A percentile compares a stretch with the other conserved stretches of the same genome.
Evolutionary conservation across 2,329 filamentous ascomycete genomes (phyloP).

Genomic region (Exutisphaerella laricina): DNA sequence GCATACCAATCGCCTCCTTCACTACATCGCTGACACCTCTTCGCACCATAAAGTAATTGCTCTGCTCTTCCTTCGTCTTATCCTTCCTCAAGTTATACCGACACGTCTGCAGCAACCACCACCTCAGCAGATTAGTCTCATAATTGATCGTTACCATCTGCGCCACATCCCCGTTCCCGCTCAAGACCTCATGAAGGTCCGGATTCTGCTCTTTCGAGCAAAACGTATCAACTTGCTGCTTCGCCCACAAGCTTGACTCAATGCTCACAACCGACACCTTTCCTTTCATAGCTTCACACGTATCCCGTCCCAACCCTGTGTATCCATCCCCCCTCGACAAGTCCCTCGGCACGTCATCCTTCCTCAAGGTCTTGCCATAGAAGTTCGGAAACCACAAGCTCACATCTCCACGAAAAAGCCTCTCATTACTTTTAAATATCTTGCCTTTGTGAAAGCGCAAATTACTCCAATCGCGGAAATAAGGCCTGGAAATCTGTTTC

Average conservation of each 20-base stretch:
- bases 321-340: slow-evolving; percentile 43
- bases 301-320: slow-evolving; percentile 51
- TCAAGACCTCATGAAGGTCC: slow-evolving; percentile 59
- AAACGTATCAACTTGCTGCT: slow-evolving; percentile 72
- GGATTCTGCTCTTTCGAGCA: slow-evolving; percentile 61
- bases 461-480: slow-evolving; percentile 94
- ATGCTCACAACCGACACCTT: slow-evolving; percentile 69
- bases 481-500: slow-evolving; percentile 72
- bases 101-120: slow-evolving; percentile 52
- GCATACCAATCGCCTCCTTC: slow-evolving; percentile 57
- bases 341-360: slow-evolving; percentile 62
- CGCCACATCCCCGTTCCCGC: slow-evolving; percentile 47
- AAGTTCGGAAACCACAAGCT: slow-evolving; percentile 94
- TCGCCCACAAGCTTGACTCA: slow-evolving; percentile 80
- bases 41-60: slow-evolving; percentile 55
- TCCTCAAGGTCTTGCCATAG: slow-evolving; percentile 67
- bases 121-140: slow-evolving; percentile 69
- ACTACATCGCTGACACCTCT: slow-evolving; percentile 52
- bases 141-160: slow-evolving; percentile 85
- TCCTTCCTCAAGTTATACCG: slow-evolving; percentile 43
- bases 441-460: slow-evolving; percentile 79
- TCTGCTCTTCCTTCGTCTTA: slow-evolving; percentile 47
- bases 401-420: slow-evolving; percentile 75
- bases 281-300: slow-evolving; percentile 67
- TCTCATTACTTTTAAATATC: slow-evolving; percentile 77